A percentile compares a stretch with the other conserved stretches of the same genome.
phyloP scores from a whole-genome alignment of 2,329 filamentous ascomycete genomes.

The Alternaria brassicae region DNA sequence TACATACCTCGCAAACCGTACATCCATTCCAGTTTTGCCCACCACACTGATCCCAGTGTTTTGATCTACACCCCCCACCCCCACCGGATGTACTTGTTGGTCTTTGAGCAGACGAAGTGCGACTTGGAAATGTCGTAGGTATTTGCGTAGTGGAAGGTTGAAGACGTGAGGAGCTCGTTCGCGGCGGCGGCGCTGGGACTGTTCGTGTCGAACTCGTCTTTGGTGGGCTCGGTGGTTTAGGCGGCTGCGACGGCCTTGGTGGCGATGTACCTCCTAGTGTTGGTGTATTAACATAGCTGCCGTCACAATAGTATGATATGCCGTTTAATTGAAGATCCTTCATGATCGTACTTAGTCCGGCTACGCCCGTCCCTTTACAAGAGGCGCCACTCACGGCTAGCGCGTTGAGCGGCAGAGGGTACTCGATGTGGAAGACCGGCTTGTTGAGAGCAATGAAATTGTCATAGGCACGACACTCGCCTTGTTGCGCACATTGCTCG shows the following conservation, averaged over 20 bases:
- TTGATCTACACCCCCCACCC: slow-evolving; percentile 27
- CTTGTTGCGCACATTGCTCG: slow-evolving; percentile 39
- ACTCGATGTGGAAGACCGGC: slow-evolving; percentile 46
- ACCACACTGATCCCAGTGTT: slow-evolving; percentile 44
- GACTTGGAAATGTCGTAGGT: neutral
- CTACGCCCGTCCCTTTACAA: slow-evolving; percentile 53
- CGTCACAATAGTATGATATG: slow-evolving; percentile 64
- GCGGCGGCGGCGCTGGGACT: neutral
- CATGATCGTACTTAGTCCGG: slow-evolving; percentile 67
- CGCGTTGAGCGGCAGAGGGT: slow-evolving; percentile 49
- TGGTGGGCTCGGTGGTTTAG: slow-evolving; percentile 6
- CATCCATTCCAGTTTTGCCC: slow-evolving; percentile 42
- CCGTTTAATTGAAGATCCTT: slow-evolving; percentile 69
- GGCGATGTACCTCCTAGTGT: slow-evolving; percentile 29
- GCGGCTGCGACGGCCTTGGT: neutral
- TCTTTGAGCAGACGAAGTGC: slow-evolving; percentile 9
- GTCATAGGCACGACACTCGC: slow-evolving; percentile 34
- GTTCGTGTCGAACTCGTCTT: slow-evolving; percentile 6
- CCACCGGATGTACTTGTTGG: slow-evolving; percentile 34
- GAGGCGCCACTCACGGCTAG: slow-evolving; percentile 7
- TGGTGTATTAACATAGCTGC: slow-evolving; percentile 38
- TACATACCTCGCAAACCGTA: slow-evolving; percentile 38
- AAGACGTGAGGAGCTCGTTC: neutral
- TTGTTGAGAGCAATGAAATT: slow-evolving; percentile 38
- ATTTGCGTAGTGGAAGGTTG: neutral